Percentiles rank a stretch among this genome's conserved stretches.
These are phyloP conservation scores for Emydomyces testavorans DNA, from an alignment of 2,329 filamentous ascomycete genomes.

Conservation along the genomic window DNA sequence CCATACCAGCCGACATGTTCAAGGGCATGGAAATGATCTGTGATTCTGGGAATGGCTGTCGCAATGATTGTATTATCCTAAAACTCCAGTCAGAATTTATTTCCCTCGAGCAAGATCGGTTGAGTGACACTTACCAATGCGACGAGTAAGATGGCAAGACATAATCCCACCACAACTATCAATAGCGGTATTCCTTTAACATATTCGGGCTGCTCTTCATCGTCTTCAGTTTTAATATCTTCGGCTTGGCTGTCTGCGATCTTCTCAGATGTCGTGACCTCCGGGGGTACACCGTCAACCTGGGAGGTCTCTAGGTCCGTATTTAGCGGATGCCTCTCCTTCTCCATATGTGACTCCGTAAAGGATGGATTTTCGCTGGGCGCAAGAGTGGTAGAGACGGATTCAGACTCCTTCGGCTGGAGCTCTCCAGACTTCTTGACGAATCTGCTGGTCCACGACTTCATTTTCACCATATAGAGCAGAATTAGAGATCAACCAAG, in stretches of 20 bases:
- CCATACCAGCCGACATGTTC: slow-evolving; percentile 41
- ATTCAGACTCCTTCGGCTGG: background rate
- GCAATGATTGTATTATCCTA: slow-evolving; percentile 37
- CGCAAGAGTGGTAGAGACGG: slow-evolving; percentile 3
- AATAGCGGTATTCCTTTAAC: slow-evolving; percentile 12
- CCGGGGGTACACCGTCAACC: background rate
- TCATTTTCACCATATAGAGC: background rate
- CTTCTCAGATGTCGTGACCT: background rate
- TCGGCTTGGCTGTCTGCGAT: background rate
- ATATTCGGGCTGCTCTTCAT: slow-evolving; percentile 8
- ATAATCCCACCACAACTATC: slow-evolving; percentile 14
- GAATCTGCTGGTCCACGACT: slow-evolving; percentile 9
- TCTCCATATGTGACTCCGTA: background rate
- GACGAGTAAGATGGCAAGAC: slow-evolving; percentile 16
- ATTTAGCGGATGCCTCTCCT: background rate
- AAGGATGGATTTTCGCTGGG: slow-evolving; percentile 8
- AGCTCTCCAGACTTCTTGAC: background rate
- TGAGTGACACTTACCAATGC: slow-evolving; percentile 13
- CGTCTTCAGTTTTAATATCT: background rate
- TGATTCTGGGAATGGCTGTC: slow-evolving; percentile 40
- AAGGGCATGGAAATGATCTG: slow-evolving; percentile 38
- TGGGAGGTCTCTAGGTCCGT: background rate
- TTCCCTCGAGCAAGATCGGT: too few relatives aligned
- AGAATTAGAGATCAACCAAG: background rate
- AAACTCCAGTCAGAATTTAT: background rate